Evolutionary conservation across 768 basidiomycete species (phyloP).

Genomic region (Psilocybe sp.): DNA sequence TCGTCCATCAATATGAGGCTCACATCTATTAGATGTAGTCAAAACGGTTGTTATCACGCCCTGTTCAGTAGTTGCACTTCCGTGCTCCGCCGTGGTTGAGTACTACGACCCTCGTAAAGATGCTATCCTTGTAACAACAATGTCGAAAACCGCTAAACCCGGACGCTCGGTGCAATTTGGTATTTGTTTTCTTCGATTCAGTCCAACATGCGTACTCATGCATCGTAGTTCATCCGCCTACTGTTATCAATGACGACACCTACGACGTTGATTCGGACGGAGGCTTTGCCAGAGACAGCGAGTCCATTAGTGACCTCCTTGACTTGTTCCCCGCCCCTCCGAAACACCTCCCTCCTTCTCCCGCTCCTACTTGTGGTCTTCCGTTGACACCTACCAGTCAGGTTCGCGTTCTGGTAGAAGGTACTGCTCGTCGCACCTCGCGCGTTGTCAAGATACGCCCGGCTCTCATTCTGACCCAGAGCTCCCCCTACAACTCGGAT

Average conservation of each 20-base stretch:
- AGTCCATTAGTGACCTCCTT: constrained; percentile 16
- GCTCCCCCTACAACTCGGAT: too few relatives aligned
- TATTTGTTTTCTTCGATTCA: not conserved
- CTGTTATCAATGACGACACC: constrained; percentile 3
- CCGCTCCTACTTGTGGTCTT: not conserved
- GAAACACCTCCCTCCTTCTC: constrained; percentile 4
- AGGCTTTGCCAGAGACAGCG: not conserved
- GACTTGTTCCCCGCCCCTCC: constrained; percentile 19
- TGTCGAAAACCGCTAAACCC: not conserved
- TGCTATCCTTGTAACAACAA: not conserved
- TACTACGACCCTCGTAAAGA: constrained; percentile 9
- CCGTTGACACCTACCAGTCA: not conserved
- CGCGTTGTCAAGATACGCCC: constrained; percentile 6
- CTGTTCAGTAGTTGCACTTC: constrained; percentile 3
- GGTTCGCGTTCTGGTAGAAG: not conserved
- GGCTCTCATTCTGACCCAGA: not conserved
- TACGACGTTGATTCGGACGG: not conserved
- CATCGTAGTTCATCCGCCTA: constrained; percentile 5
- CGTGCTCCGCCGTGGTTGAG: constrained; percentile 17
- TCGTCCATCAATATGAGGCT: not conserved
- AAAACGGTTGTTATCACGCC: constrained; percentile 17
- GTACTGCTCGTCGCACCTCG: not conserved
- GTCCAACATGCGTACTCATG: not conserved
- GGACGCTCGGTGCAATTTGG: constrained; percentile 13
- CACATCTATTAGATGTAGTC: constrained; percentile 10